Percentiles rank a stretch among this genome's conserved stretches.
Evolutionary conservation across 805 yeast species (phyloP).

Genomic region (Metschnikowia anglica): DNA sequence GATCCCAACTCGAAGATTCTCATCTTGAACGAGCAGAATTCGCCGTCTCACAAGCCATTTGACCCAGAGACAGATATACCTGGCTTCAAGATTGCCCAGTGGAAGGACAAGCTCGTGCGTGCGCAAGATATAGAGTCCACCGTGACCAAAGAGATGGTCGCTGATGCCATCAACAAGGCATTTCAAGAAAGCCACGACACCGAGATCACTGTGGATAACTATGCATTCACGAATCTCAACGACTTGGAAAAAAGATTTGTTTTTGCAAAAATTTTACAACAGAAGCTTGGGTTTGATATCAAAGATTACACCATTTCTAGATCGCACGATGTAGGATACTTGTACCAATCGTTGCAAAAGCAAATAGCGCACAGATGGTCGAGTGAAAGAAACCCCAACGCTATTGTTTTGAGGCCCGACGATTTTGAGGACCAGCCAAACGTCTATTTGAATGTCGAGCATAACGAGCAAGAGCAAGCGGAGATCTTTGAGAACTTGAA

Average conservation of each 20-base stretch:
- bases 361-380: conserved; percentile 44
- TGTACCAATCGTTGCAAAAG: conserved; percentile 38
- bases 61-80: conserved; percentile 33
- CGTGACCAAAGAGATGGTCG: conserved; percentile 27
- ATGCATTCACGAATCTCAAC: conserved; percentile 7
- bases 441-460: conserved; percentile 52
- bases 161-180: conserved; percentile 27
- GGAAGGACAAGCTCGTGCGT: conserved; percentile 33
- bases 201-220: conserved; percentile 9
- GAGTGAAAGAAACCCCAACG: conserved; percentile 73
- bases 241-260: conserved; percentile 52
- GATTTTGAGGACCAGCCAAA: conserved; percentile 57
- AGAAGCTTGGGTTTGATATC: conserved; percentile 48
- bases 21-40: conserved; percentile 36
- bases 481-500: conserved; percentile 47
- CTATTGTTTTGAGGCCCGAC: conserved; percentile 56
- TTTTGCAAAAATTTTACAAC: conserved; percentile 48
- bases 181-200: conserved; percentile 19
- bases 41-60: conserved; percentile 31
- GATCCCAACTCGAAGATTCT: conserved; percentile 35
- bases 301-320: conserved; percentile 51
- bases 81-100: conserved; percentile 34
- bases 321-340: conserved; percentile 37
- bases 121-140: conserved; percentile 30
- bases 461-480: conserved; percentile 46